These are phyloP conservation scores for Harringtonia lauricola DNA, from an alignment of 2,329 filamentous ascomycete genomes.

Conservation along the genomic window DNA sequence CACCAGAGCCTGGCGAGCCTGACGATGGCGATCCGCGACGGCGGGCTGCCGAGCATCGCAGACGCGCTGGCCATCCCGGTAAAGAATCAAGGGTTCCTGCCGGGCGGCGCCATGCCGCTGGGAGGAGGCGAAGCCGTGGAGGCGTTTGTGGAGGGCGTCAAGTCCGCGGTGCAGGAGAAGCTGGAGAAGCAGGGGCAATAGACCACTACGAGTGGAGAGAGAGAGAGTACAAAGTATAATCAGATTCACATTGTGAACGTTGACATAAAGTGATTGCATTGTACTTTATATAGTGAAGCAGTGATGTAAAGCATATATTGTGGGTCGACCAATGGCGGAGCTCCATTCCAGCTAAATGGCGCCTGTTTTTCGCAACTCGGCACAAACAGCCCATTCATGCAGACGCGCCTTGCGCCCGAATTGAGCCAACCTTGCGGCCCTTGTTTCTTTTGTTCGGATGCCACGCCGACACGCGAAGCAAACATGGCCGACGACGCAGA, in stretches of 20 bases:
- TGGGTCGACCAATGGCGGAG: too few species aligned
- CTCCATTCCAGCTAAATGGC: too few species aligned
- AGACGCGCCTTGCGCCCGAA: too few species aligned
- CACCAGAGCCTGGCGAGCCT: slow-evolving; percentile 75
- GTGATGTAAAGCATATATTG: too few species aligned
- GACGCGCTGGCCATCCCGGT: slow-evolving; percentile 76
- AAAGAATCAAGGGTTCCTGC: slow-evolving; percentile 72
- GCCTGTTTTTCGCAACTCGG: too few species aligned
- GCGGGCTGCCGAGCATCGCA: slow-evolving; percentile 79
- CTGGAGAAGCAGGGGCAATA: slow-evolving; percentile 10
- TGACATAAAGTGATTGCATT: too few species aligned
- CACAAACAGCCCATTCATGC: too few species aligned
- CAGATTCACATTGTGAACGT: too few species aligned
- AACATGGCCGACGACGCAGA: slow-evolving; percentile 10
- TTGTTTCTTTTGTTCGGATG: too few species aligned
- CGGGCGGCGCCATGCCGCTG: slow-evolving; percentile 65
- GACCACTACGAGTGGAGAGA: slow-evolving; percentile 9
- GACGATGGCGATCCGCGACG: slow-evolving; percentile 80
- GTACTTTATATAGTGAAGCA: too few species aligned
- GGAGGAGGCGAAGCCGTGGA: slow-evolving; percentile 83
- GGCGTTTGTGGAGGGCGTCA: slow-evolving; percentile 83
- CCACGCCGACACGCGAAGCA: neutral
- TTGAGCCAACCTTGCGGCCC: too few species aligned
- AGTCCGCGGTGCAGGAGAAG: slow-evolving; percentile 60
- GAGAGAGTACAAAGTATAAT: too few species aligned